These are phyloP conservation scores for Quercus bicolor DNA, from an alignment of 306 rosid genomes.

Conservation along the genomic window DNA sequence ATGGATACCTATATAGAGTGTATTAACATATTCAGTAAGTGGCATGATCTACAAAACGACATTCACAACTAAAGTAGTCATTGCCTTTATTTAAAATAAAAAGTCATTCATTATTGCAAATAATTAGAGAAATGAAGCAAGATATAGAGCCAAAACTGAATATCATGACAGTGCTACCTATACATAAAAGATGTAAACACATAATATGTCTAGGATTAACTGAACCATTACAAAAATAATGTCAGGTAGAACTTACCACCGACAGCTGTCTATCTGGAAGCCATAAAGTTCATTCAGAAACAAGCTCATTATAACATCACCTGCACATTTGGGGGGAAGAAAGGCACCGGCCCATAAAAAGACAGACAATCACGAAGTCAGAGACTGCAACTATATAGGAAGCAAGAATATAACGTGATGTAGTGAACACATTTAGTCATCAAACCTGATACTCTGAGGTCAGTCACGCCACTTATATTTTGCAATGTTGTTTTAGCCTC, in stretches of 20 bases:
- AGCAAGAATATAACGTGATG: not conserved
- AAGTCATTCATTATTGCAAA: not conserved
- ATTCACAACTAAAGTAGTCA: not conserved
- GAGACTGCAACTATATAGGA: not conserved
- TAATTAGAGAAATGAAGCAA: slow-evolving; percentile 8
- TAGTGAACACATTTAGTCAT: not conserved
- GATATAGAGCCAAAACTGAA: not conserved
- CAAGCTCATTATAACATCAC: slow-evolving; percentile 92
- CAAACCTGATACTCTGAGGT: not conserved
- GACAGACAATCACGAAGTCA: not conserved
- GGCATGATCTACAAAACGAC: slow-evolving; percentile 10
- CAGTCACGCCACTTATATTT: not conserved
- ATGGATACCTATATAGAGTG: slow-evolving; percentile 71
- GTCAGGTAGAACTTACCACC: slow-evolving; percentile 58
- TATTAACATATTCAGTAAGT: slow-evolving; percentile 23
- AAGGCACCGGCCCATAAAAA: slow-evolving; percentile 8
- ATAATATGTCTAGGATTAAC: not conserved
- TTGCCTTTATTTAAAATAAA: not conserved
- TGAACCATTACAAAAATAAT: not conserved
- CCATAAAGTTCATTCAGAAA: slow-evolving; percentile 94
- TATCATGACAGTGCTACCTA: not conserved
- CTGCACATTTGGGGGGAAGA: slow-evolving; percentile 40
- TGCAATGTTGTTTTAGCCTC: not conserved
- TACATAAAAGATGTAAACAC: not conserved
- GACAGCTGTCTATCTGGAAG: slow-evolving; percentile 77